Evolutionary conservation across 371 early-diverging fungal species (phyloP), one percentile per base, ranked within the genome.

Genomic region (Mortierella sp.): DNA sequence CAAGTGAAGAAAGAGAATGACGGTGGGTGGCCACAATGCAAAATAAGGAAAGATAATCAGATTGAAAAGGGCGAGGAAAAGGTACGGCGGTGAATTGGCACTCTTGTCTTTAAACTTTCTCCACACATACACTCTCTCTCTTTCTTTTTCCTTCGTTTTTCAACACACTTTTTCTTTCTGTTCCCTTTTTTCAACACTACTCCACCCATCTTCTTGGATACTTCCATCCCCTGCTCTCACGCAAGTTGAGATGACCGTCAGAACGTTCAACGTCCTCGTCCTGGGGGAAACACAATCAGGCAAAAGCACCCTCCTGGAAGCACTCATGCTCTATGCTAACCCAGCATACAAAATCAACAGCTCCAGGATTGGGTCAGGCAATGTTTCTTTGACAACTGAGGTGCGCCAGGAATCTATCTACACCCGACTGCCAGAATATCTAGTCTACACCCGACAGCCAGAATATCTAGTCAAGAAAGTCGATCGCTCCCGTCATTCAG

Each of bases 221-320:
- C 63, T 63, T 34, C 63, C 31, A 31, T 34, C 63, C 63, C 14
- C 28, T 26, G 31, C 63, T 16, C 63, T 10, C 26, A 6, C 34
- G n/a, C 31, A 10, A 34, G 34, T 63, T 63, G 31, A 34, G 26
- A 63, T 63, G 63, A 14, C 13, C 6, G 34, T 21, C 52, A 72
- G 52, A n/a, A 3, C 34, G 13, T 72, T 73, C 38, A 73, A 73
- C 57, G n/a, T 73, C 38, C 73, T 73, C 52, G 13, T 73, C 14
- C 73, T 73, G 52, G 73, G 73, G 31, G 73, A 73, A 38, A 73
- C 55, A 16, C 54, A 54, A 57, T 73, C 73, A 55, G 73, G 73
- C 52, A 73, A 54, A 55, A 54, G 73, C 38, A 54, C 73, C 34
- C 55, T 73, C 31, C 19, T 73, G 24, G 73, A 73, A 42, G 73